Evolutionary conservation across 305 asterid genomes (phyloP).

Genomic region (Withania somnifera): DNA sequence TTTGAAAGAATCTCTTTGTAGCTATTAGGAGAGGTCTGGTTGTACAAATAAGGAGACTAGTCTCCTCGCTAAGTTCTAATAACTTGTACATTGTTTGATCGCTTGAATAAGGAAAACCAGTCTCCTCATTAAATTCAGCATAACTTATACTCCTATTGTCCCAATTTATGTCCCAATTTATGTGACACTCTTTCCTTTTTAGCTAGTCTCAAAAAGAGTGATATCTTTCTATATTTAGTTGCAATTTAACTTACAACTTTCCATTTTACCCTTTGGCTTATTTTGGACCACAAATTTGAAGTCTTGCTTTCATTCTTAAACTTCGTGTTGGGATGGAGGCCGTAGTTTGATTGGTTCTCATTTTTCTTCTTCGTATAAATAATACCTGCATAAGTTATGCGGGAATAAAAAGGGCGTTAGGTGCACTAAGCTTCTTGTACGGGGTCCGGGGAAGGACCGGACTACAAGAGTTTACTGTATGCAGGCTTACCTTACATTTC

Average conservation of each 20-base stretch:
- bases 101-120: neutral
- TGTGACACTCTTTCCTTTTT: too few relatives aligned
- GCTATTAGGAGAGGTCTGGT: neutral
- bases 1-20: neutral
- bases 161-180: too few relatives aligned
- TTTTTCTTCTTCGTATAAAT: neutral
- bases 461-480: too few relatives aligned
- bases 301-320: neutral
- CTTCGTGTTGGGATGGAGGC: neutral
- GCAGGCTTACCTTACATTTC: too few relatives aligned
- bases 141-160: neutral
- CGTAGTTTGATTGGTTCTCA: neutral
- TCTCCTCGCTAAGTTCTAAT: neutral
- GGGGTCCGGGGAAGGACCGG: too few relatives aligned
- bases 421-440: too few relatives aligned
- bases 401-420: too few relatives aligned
- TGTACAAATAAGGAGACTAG: neutral
- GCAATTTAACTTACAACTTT: neutral
- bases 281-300: neutral
- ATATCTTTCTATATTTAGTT: too few relatives aligned
- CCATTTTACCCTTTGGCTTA: neutral
- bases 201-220: neutral
- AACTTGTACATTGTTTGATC: neutral
- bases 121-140: neutral
- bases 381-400: neutral